Base-by-base conservation (phyloP, 768 basidiomycete genomes). In the Mycena epipterygia region DNA sequence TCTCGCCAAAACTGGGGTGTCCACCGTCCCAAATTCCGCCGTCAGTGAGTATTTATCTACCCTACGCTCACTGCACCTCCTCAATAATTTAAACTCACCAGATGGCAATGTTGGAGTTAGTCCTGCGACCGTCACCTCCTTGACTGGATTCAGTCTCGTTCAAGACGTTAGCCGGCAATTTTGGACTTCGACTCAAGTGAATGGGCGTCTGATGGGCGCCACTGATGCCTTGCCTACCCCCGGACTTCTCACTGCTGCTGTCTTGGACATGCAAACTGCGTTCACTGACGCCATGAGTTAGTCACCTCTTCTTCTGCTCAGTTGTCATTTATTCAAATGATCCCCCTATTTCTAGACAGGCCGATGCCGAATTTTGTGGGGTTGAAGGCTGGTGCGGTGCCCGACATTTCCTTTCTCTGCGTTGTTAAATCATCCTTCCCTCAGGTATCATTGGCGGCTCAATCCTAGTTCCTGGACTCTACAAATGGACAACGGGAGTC, bases 401-500 rank as follows among this genome's bases (percentile, higher is more conserved):
- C 52, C 8, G 23, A n/a, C n/a, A n/a, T 37, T n/a, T 49, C 4
- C 16, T 12, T 37, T 56, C 33, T 44, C 23, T 51, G n/a, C 13
- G 13, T 3, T 7, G n/a, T 48, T 3, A 16, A 25, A 21, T 27
- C 2, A 23, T 44, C 42, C 14, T 46, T 21, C 12, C 30, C 2
- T 6, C 9, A 67, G 67, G 67, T 16, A 49, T 32, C 41, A 68
- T 68, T 9, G 67, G 67, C 0, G 59, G 58, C 52, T 68, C 67
- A 2, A 30, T 55, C 33, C 67, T 68, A 13, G 30, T 33, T 7
- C 67, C 67, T 13, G 67, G 59, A 13, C 49, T 68, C 2, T 68
- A 68, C 58, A 60, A 60, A 25, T 68, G 67, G 67, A 61, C 67
- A 1, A 68, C 67, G 0, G 67, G 39, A 13, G 67, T 68, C 30